Evolutionary conservation across 2,329 filamentous ascomycete species (phyloP).

Genomic region (Leptographium procerum): DNA sequence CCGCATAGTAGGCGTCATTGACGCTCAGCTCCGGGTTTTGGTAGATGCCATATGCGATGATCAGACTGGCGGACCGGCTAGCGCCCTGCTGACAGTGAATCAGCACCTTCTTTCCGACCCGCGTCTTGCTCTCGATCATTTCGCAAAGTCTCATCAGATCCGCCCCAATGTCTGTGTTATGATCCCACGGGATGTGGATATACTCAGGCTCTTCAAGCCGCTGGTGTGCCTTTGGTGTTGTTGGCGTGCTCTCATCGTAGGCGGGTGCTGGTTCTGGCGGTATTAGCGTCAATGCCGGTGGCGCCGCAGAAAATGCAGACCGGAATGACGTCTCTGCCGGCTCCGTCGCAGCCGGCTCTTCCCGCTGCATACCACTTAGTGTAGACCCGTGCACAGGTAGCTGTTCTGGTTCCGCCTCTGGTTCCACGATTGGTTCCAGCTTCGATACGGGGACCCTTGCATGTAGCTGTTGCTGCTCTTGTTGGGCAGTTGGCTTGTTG

Average conservation of each 20-base stretch:
- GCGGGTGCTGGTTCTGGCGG: slow-evolving; percentile 8
- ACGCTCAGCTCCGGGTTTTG: slow-evolving; percentile 65
- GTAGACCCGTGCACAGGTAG: too few relatives aligned
- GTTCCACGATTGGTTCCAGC: slow-evolving; percentile 5
- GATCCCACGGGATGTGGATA: slow-evolving; percentile 79
- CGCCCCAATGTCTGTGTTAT: slow-evolving; percentile 74
- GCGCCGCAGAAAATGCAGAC: too few relatives aligned
- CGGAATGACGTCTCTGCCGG: too few relatives aligned
- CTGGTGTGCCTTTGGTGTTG: slow-evolving; percentile 42
- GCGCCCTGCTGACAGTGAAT: slow-evolving; percentile 81
- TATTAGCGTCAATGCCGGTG: slow-evolving; percentile 1
- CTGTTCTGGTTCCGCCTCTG: background rate
- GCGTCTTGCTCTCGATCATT: slow-evolving; percentile 60
- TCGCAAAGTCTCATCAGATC: slow-evolving; percentile 68
- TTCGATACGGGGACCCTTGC: slow-evolving; percentile 32
- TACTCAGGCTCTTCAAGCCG: slow-evolving; percentile 55
- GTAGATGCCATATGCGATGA: slow-evolving; percentile 77
- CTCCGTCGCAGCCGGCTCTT: too few relatives aligned
- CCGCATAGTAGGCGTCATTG: slow-evolving; percentile 72
- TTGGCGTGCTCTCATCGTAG: slow-evolving; percentile 34
- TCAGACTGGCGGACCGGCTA: slow-evolving; percentile 72
- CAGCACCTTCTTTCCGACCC: slow-evolving; percentile 65
- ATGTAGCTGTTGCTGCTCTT: slow-evolving; percentile 30
- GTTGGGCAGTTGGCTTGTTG: slow-evolving; percentile 31
- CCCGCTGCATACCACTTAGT: too few relatives aligned